Conservation (phyloP, 169 alveolate species). For the Babesia caballi region DNA sequence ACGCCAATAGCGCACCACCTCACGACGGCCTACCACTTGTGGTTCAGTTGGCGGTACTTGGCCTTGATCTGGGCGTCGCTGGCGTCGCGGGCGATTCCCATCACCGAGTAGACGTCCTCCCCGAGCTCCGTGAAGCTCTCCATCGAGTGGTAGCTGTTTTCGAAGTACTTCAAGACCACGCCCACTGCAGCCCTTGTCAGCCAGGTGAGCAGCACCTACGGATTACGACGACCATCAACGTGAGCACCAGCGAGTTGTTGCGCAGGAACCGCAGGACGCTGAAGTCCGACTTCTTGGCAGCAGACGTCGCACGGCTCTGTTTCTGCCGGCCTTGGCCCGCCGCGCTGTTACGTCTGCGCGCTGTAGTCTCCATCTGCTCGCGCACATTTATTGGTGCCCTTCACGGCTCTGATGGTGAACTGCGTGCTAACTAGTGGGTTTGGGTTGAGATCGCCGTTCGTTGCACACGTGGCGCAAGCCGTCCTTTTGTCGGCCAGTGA, state of each 20-base stretch:
- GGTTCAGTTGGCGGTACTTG: constrained; percentile 53
- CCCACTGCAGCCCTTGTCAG: constrained; percentile 20
- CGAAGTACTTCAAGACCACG: constrained; percentile 47
- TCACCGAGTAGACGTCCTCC: constrained; percentile 34
- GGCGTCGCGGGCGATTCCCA: constrained; percentile 45
- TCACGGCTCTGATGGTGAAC: too few species aligned
- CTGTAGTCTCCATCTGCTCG: not conserved
- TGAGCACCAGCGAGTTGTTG: not conserved
- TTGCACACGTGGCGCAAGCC: too few species aligned
- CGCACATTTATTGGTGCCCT: not conserved
- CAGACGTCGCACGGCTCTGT: not conserved
- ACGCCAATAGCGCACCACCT: not conserved
- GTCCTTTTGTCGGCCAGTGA: too few species aligned
- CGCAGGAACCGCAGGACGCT: not conserved
- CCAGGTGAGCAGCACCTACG: not conserved
- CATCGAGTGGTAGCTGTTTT: constrained; percentile 38
- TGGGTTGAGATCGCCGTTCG: too few species aligned
- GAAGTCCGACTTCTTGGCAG: not conserved
- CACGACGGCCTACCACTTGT: constrained; percentile 31
- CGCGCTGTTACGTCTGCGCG: constrained; percentile 11
- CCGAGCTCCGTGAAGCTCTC: constrained; percentile 35
- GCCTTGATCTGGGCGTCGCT: constrained; percentile 47
- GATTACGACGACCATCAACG: not conserved
- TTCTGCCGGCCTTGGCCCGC: not conserved
- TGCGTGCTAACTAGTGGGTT: too few species aligned